Conservation (phyloP, 306 rosid species). For the Arachis hypogaea region DNA sequence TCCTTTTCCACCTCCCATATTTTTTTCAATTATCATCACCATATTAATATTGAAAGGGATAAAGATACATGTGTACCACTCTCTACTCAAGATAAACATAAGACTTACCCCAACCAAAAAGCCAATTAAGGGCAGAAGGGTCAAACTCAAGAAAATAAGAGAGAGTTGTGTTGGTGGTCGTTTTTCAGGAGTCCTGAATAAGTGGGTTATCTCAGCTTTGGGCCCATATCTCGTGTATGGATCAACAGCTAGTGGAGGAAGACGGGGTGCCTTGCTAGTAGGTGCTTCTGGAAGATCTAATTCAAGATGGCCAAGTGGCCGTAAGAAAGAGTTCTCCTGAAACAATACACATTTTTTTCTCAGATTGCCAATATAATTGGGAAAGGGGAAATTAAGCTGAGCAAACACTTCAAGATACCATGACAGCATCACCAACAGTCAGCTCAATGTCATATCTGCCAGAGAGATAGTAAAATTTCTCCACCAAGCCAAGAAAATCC, state of each 20-base stretch:
- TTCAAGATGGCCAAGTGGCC: constrained; percentile 70
- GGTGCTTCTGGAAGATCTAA: constrained; percentile 98
- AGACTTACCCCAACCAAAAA: constrained; percentile 90
- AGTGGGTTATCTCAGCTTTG: constrained; percentile 82
- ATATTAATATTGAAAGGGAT: constrained; percentile 2
- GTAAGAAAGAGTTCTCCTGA: constrained; percentile 94
- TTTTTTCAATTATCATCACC: constrained; percentile 12
- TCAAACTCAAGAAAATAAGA: constrained; percentile 79
- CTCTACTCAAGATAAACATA: constrained; percentile 20
- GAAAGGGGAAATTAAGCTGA: background rate
- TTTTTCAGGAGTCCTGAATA: constrained; percentile 92
- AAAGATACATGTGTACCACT: background rate
- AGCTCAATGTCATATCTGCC: constrained; percentile 87
- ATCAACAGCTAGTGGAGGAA: constrained; percentile 75
- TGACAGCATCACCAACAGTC: constrained; percentile 90
- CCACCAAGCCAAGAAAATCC: constrained; percentile 69
- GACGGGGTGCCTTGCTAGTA: constrained; percentile 74
- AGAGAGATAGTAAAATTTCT: constrained; percentile 88
- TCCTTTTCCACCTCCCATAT: constrained; percentile 12
- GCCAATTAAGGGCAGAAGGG: constrained; percentile 74
- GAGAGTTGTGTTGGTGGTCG: constrained; percentile 85
- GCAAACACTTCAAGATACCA: constrained; percentile 58
- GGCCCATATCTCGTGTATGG: constrained; percentile 80
- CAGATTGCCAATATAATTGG: constrained; percentile 22
- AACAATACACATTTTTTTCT: constrained; percentile 23